These are phyloP conservation scores for Debaryomyces psychrophilus DNA, from an alignment of 1,139 yeast species.

Conservation along the genomic window DNA sequence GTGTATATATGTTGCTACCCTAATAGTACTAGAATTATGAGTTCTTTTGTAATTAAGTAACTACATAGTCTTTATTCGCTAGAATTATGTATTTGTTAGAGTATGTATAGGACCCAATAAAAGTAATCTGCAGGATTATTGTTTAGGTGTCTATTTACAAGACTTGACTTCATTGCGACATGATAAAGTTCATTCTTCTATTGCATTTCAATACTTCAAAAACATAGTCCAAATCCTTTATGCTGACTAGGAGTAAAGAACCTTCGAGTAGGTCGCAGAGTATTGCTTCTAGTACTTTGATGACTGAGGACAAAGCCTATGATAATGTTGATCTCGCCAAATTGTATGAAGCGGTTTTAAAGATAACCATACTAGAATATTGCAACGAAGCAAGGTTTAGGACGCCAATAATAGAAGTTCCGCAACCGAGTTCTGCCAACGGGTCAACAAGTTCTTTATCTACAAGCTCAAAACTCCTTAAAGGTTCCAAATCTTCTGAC, in stretches of 20 bases:
- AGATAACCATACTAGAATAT: constrained; percentile 56
- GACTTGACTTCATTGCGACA: background rate
- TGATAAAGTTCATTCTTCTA: background rate
- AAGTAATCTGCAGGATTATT: background rate
- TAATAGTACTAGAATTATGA: too few species aligned
- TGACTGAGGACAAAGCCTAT: constrained; percentile 26
- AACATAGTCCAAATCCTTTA: constrained; percentile 4
- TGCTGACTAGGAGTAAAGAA: constrained; percentile 18
- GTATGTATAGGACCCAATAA: too few species aligned
- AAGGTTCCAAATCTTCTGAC: constrained; percentile 7
- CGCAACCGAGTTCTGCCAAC: constrained; percentile 11
- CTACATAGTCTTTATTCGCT: background rate
- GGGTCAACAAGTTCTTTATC: constrained; percentile 12
- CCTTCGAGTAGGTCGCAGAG: constrained; percentile 22
- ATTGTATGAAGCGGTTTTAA: constrained; percentile 48
- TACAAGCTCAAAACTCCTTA: background rate
- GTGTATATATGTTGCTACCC: too few species aligned
- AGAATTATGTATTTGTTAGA: background rate
- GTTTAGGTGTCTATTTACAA: background rate
- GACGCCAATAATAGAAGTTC: constrained; percentile 31
- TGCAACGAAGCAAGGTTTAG: constrained; percentile 61
- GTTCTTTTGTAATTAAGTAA: background rate
- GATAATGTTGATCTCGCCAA: constrained; percentile 30
- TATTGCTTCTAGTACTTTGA: constrained; percentile 28
- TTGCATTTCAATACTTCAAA: background rate